These are phyloP conservation scores for Gossypium trilobum DNA, from an alignment of 441 rosid genomes.

Conservation along the genomic window DNA sequence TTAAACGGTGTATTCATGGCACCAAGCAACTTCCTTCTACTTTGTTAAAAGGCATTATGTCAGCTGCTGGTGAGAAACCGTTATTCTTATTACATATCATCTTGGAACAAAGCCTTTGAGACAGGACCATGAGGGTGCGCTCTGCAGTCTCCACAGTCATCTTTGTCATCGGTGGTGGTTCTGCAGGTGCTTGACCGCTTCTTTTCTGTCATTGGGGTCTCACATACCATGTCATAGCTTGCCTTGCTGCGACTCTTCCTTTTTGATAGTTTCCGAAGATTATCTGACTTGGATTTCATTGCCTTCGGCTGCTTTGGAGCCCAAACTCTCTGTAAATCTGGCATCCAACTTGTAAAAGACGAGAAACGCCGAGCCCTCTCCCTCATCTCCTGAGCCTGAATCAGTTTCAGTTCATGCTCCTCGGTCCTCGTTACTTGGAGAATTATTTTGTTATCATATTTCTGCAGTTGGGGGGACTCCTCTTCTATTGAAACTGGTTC, in stretches of 20 bases:
- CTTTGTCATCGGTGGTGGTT: conserved; percentile 23
- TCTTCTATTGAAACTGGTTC: conserved; percentile 25
- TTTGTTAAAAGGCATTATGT: background rate
- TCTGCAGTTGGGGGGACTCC: conserved; percentile 20
- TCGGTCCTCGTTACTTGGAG: conserved; percentile 18
- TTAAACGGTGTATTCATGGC: background rate
- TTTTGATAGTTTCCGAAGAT: conserved; percentile 33
- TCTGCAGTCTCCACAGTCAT: conserved; percentile 17
- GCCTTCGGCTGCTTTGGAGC: conserved; percentile 56
- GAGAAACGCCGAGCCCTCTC: conserved; percentile 74
- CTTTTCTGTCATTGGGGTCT: conserved; percentile 59
- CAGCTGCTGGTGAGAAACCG: background rate
- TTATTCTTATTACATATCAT: conserved; percentile 22
- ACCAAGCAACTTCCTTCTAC: background rate
- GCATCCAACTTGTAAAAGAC: conserved; percentile 70
- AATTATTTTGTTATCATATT: conserved; percentile 22
- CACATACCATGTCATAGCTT: conserved; percentile 52
- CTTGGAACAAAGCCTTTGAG: conserved; percentile 68
- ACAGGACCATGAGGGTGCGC: conserved; percentile 33
- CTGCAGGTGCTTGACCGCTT: conserved; percentile 26
- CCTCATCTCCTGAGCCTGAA: conserved; percentile 58
- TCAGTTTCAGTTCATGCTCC: conserved; percentile 38
- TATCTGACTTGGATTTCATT: conserved; percentile 25
- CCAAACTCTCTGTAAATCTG: conserved; percentile 83
- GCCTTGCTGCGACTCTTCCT: conserved; percentile 36